Evolutionary conservation across 352 stramenopile species (phyloP), one percentile per base, ranked within the genome.

Genomic region (Phytophthora cryptogea): DNA sequence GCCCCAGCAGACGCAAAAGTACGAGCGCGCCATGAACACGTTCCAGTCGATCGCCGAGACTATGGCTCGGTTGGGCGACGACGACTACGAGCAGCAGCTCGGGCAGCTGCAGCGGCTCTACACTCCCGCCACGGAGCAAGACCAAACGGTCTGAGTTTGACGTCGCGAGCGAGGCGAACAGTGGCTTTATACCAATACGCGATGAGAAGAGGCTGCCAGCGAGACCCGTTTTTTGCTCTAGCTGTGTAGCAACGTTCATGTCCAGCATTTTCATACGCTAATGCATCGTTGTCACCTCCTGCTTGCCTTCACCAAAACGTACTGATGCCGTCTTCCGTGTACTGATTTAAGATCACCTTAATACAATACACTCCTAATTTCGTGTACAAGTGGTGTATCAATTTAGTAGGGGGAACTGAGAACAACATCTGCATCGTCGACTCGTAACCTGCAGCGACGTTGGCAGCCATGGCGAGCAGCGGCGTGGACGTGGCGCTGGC

Each of bases 31-130:
- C 5, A 72, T 87, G 54, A 71, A 63, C 13, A 56, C 85, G 51
- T 74, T 93, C 23, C 76, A 85, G 52, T 83, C 76, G 33, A 68
- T 93, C 17, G 84, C 84, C n/a, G 81, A 93, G 51, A 70, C 74
- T 0, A 90, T 93, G 78, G 84, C 84, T 40, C 80, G 79, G 2
- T 53, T 90, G 35, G 70, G 68, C 7, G 80, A 91, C 53, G 82
- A 89, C 20, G 81, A 90, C 59, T 93, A 81, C 58, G 84, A 93
- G 48, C 69, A 58, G 54, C 84, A 93, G 65, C 66, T 93, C 49
- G 56, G 68, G n/a, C 74, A 86, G 57, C 54, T 93, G 30, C 83
- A 93, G 55, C 88, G 88, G 66, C 72, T 93, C 45, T 93, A 93
- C 66, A 69, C 71, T n/a, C 75, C 59, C 33, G 64, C 76, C 33